Percentiles rank a stretch among this genome's conserved stretches.
These are phyloP conservation scores for Cladorrhinum samala DNA, from an alignment of 495 filamentous ascomycete genomes.

Conservation along the genomic window DNA sequence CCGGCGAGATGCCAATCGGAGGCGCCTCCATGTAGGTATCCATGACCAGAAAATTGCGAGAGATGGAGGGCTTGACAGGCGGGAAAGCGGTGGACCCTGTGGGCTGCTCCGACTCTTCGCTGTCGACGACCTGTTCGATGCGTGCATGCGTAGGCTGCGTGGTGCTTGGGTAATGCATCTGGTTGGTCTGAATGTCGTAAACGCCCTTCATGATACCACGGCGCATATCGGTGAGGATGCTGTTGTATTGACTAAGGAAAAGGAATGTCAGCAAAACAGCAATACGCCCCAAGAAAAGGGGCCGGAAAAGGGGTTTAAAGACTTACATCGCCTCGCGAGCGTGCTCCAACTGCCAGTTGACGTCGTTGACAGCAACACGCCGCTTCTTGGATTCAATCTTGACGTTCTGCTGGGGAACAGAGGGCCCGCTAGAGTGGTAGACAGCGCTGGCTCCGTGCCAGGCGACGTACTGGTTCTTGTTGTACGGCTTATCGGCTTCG, in stretches of 20 bases:
- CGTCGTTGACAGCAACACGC: slow-evolving; percentile 80
- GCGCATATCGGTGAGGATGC: slow-evolving; percentile 55
- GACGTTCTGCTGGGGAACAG: slow-evolving; percentile 67
- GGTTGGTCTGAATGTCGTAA: slow-evolving; percentile 91
- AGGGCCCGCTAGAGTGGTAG: slow-evolving; percentile 77
- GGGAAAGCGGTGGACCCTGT: slow-evolving; percentile 48
- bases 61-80: slow-evolving; percentile 55
- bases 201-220: slow-evolving; percentile 64
- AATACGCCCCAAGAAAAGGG: not conserved
- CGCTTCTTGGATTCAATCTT: slow-evolving; percentile 72
- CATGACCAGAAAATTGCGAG: slow-evolving; percentile 67
- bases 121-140: slow-evolving; percentile 58
- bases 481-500: slow-evolving; percentile 69
- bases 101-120: slow-evolving; percentile 16
- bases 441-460: slow-evolving; percentile 96
- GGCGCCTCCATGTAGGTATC: slow-evolving; percentile 65
- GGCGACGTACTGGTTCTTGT: slow-evolving; percentile 93
- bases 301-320: not conserved
- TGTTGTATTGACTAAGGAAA: slow-evolving; percentile 78
- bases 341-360: slow-evolving; percentile 98
- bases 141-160: slow-evolving; percentile 87
- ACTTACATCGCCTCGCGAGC: slow-evolving; percentile 79
- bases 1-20: slow-evolving; percentile 29
- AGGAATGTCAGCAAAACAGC: slow-evolving; percentile 10
- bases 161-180: slow-evolving; percentile 75